Conservation (phyloP, 495 filamentous ascomycete species). For the Friedmanniomyces endolithicus region DNA sequence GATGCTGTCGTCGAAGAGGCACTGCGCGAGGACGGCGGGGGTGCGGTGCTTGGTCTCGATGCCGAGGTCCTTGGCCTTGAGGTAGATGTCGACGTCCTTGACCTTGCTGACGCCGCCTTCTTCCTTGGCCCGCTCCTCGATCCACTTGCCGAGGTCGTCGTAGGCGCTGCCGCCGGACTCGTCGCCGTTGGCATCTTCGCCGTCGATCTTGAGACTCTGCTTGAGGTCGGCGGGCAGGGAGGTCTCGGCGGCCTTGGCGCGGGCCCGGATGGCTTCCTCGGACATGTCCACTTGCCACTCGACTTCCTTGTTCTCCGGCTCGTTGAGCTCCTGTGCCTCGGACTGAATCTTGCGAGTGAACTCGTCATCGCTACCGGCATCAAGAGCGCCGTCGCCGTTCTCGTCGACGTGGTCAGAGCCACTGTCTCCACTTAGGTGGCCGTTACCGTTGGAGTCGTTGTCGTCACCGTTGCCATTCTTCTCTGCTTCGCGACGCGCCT, state of each 20-base stretch:
- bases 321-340: conserved; percentile 65
- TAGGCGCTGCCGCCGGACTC: conserved; percentile 60
- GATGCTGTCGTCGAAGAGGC: conserved; percentile 84
- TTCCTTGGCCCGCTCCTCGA: conserved; percentile 58
- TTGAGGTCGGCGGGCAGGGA: conserved; percentile 77
- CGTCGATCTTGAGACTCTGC: conserved; percentile 72
- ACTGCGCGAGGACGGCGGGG: conserved; percentile 79
- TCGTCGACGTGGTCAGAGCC: conserved; percentile 64
- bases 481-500: conserved; percentile 48
- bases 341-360: conserved; percentile 79
- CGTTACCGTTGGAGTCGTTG: conserved; percentile 44
- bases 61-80: conserved; percentile 91
- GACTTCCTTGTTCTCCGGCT: conserved; percentile 62
- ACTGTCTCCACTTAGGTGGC: conserved; percentile 48
- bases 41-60: conserved; percentile 94
- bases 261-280: conserved; percentile 85
- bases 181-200: conserved; percentile 56
- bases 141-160: conserved; percentile 88
- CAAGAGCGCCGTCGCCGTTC: conserved; percentile 56
- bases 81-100: conserved; percentile 77
- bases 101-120: conserved; percentile 62
- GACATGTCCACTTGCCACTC: conserved; percentile 94
- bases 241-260: conserved; percentile 50
- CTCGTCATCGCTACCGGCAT: conserved; percentile 82
- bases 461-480: conserved; percentile 55